Evolutionary conservation across 345 rosid genomes (phyloP).

Genomic region (Syzygium aqueum): DNA sequence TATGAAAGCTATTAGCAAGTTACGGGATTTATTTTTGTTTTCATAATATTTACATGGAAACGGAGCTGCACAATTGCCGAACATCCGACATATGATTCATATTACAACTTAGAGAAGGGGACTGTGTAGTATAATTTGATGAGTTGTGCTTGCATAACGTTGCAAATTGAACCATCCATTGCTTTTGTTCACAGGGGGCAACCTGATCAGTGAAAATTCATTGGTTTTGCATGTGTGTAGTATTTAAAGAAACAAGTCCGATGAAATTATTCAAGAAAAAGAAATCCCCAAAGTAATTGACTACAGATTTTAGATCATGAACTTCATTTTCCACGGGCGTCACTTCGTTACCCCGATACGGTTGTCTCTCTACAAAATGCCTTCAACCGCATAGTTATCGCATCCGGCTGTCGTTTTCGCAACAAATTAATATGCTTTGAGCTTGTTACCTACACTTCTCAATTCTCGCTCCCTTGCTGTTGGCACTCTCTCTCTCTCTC

Average conservation of each 20-base stretch:
- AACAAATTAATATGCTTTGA: neutral
- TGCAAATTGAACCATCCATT: neutral
- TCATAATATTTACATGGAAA: neutral
- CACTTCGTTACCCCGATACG: neutral
- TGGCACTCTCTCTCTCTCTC: neutral
- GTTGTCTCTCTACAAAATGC: neutral
- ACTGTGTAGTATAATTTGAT: neutral
- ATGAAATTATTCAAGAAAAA: neutral
- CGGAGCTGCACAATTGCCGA: neutral
- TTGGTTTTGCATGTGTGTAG: neutral
- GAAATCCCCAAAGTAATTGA: neutral
- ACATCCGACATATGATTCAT: neutral
- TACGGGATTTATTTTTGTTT: neutral
- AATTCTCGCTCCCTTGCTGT: neutral
- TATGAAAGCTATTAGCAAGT: neutral
- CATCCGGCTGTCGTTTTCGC: neutral
- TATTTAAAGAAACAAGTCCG: neutral
- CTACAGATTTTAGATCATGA: neutral
- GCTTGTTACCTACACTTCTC: neutral
- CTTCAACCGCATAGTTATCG: neutral
- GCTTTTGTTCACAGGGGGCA: neutral
- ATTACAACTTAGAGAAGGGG: neutral
- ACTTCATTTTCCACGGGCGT: neutral
- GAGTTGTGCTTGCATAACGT: neutral
- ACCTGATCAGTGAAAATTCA: neutral